A percentile compares a stretch with the other conserved stretches of the same genome.
These are phyloP conservation scores for Jacaranda copaia DNA, from an alignment of 257 asterid species.

Conservation along the genomic window DNA sequence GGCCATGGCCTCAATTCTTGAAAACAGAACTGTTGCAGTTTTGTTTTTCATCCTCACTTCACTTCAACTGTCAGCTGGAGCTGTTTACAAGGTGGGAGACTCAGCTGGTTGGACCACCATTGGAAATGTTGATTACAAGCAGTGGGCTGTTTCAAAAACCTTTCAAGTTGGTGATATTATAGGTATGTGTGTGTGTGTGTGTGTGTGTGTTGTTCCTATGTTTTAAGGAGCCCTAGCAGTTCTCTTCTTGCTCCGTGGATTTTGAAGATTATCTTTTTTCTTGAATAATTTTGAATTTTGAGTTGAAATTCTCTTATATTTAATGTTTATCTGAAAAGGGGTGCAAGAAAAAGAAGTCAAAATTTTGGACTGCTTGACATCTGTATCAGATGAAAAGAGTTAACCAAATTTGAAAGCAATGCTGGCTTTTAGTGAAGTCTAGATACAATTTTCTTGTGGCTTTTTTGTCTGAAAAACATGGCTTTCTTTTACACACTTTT, in stretches of 20 bases:
- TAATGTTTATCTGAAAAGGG: not conserved
- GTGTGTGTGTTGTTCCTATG: not conserved
- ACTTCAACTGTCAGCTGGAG: conserved; percentile 38
- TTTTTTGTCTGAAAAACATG: not conserved
- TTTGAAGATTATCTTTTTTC: too few species aligned
- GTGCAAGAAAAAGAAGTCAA: not conserved
- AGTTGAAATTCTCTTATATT: not conserved
- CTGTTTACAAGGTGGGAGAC: conserved; percentile 75
- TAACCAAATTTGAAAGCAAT: not conserved
- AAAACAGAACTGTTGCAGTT: conserved; percentile 30
- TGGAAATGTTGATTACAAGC: conserved; percentile 70
- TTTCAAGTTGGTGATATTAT: conserved; percentile 69
- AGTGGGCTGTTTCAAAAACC: conserved; percentile 68
- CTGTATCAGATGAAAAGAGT: too few species aligned
- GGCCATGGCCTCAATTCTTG: conserved; percentile 38
- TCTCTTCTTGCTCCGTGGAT: not conserved
- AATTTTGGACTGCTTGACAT: not conserved
- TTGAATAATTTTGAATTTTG: not conserved
- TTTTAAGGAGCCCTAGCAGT: too few species aligned
- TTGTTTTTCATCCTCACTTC: conserved; percentile 34
- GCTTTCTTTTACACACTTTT: not conserved
- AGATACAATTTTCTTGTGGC: not conserved
- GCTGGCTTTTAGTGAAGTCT: not conserved
- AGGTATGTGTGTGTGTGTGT: conserved; percentile 34
- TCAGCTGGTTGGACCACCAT: conserved; percentile 87